These are phyloP conservation scores for Phialophora expanda DNA, from an alignment of 2,329 filamentous ascomycete species.

Conservation along the genomic window DNA sequence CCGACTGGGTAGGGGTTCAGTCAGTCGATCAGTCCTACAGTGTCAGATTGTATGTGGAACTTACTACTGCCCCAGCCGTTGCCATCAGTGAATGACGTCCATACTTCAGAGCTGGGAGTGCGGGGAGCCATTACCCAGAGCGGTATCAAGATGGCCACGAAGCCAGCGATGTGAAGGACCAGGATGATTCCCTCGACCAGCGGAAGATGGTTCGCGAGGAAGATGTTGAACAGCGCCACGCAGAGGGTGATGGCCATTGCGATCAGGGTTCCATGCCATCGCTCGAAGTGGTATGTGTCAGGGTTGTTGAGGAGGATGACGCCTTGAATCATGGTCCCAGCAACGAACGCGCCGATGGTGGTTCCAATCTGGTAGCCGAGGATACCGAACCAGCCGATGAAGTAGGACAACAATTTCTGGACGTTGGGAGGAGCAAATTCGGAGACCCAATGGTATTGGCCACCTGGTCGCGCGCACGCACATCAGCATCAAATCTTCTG, in stretches of 20 bases:
- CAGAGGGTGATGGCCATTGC: constrained; percentile 40
- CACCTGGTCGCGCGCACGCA: constrained; percentile 40
- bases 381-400: constrained; percentile 45
- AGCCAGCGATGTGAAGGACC: constrained; percentile 44
- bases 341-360: constrained; percentile 40
- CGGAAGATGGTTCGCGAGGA: constrained; percentile 41
- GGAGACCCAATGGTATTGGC: constrained; percentile 65
- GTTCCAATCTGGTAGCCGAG: constrained; percentile 44
- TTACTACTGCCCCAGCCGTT: constrained; percentile 50
- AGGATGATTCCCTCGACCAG: constrained; percentile 45
- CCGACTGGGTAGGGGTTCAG: constrained; percentile 44
- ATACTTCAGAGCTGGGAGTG: constrained; percentile 51
- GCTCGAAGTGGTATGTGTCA: constrained; percentile 38
- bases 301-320: constrained; percentile 42
- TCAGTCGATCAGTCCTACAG: constrained; percentile 37
- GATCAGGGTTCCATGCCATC: constrained; percentile 44
- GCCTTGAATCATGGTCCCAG: constrained; percentile 45
- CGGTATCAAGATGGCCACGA: constrained; percentile 44
- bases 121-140: constrained; percentile 42
- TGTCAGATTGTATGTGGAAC: constrained; percentile 43
- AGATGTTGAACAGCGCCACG: constrained; percentile 43
- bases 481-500: constrained; percentile 18
- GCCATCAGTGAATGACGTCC: constrained; percentile 53
- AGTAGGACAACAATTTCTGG: constrained; percentile 54
- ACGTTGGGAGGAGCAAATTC: constrained; percentile 56